Percentiles rank a stretch among this genome's conserved stretches.
Conservation (phyloP, 208 protist genomes). For the Phytomonas sp. region DNA sequence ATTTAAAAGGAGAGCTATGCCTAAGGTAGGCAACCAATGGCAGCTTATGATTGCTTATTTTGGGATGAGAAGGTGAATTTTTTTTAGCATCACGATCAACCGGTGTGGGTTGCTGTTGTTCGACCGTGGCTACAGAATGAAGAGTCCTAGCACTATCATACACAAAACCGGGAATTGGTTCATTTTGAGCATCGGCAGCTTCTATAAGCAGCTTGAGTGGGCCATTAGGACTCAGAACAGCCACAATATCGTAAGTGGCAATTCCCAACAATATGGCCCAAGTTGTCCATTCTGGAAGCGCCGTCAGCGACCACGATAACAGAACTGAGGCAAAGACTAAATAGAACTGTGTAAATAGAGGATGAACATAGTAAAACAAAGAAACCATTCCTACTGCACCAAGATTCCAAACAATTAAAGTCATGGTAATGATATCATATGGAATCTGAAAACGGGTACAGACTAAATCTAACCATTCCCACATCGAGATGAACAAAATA, state of each 20-base stretch:
- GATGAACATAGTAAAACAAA: constrained; percentile 77
- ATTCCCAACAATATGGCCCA: constrained; percentile 73
- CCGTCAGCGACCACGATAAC: constrained; percentile 63
- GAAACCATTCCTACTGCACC: constrained; percentile 59
- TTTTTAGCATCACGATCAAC: not conserved
- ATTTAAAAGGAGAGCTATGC: constrained; percentile 39
- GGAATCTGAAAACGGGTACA: constrained; percentile 78
- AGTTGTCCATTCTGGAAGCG: constrained; percentile 74
- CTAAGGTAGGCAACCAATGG: constrained; percentile 1
- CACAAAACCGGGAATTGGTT: constrained; percentile 75
- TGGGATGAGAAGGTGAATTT: not conserved
- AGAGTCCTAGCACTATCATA: constrained; percentile 42
- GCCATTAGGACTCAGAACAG: constrained; percentile 70
- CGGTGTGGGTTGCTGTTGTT: not conserved
- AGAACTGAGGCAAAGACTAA: constrained; percentile 61
- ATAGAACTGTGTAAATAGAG: constrained; percentile 64
- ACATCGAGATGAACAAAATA: constrained; percentile 57
- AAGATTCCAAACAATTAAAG: constrained; percentile 73
- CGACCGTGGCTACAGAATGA: not conserved
- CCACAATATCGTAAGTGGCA: constrained; percentile 77
- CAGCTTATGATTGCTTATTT: not conserved
- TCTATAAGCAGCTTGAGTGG: constrained; percentile 72
- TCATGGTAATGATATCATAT: constrained; percentile 55
- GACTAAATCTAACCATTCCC: constrained; percentile 79
- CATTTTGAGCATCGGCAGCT: constrained; percentile 39